Conservation (phyloP, 805 yeast genomes). For the Jamesozyma piceae region DNA sequence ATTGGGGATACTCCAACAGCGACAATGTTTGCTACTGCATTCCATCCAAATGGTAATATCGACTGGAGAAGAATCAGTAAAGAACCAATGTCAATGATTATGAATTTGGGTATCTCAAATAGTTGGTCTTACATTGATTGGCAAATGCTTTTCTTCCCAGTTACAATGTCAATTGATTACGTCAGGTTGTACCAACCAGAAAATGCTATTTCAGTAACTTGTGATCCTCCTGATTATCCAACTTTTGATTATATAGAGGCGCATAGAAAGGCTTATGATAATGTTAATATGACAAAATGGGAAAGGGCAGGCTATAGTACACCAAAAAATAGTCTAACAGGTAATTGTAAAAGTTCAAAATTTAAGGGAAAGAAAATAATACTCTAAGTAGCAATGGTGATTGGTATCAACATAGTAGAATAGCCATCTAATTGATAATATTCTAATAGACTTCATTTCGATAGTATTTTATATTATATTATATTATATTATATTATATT, state of each 20-base stretch:
- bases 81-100: slow-evolving; percentile 86
- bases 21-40: slow-evolving; percentile 61
- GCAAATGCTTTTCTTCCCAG: slow-evolving; percentile 73
- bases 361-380: background rate
- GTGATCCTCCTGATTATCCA: slow-evolving; percentile 83
- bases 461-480: no score
- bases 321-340: slow-evolving; percentile 56
- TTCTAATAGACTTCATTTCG: background rate
- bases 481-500: no score
- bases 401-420: background rate
- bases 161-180: slow-evolving; percentile 65
- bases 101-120: slow-evolving; percentile 85
- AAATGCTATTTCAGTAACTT: slow-evolving; percentile 50
- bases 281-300: slow-evolving; percentile 70
- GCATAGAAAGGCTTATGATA: slow-evolving; percentile 61
- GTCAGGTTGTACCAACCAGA: slow-evolving; percentile 85
- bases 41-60: slow-evolving; percentile 86
- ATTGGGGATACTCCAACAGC: slow-evolving; percentile 74
- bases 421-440: no score
- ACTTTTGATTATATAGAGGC: slow-evolving; percentile 70
- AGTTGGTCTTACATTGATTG: slow-evolving; percentile 94
- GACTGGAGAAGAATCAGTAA: slow-evolving; percentile 73
- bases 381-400: background rate
- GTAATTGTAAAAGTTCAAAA: slow-evolving; percentile 37
- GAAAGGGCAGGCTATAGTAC: slow-evolving; percentile 56